These are phyloP conservation scores for Amanita thiersii DNA, from an alignment of 768 basidiomycete genomes.

Conservation along the genomic window DNA sequence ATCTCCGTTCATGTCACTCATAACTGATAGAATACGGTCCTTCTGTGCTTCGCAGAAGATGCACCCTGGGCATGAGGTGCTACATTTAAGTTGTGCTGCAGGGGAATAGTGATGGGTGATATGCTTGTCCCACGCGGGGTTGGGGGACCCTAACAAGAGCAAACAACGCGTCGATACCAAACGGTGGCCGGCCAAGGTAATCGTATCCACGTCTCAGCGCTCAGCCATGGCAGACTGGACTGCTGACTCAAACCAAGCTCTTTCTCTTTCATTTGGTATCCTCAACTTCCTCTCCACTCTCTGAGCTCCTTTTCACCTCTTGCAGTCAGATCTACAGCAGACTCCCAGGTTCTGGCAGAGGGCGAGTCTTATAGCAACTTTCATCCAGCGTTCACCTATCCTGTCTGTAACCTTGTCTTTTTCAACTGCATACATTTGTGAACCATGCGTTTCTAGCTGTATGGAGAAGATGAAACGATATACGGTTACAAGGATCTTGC, in stretches of 20 bases:
- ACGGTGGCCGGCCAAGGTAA: conserved; percentile 2
- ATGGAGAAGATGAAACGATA: conserved; percentile 92
- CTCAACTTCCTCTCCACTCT: not conserved
- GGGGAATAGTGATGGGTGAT: too few relatives aligned
- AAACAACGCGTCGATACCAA: conserved; percentile 12
- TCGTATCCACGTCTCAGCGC: not conserved
- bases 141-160: too few relatives aligned
- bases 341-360: conserved; percentile 46
- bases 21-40: too few relatives aligned
- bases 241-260: conserved; percentile 66
- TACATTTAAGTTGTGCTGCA: too few relatives aligned
- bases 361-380: conserved; percentile 62
- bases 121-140: too few relatives aligned
- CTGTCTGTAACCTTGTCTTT: conserved; percentile 39
- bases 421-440: not conserved
- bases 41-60: too few relatives aligned
- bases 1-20: too few relatives aligned
- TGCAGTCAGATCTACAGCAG: conserved; percentile 63
- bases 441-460: conserved; percentile 48
- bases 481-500: conserved; percentile 85
- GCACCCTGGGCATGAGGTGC: too few relatives aligned
- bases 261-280: conserved; percentile 67
- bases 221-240: conserved; percentile 61
- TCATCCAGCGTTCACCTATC: conserved; percentile 90
- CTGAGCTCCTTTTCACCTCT: not conserved